Evolutionary conservation across 768 basidiomycete genomes (phyloP).

Genomic region (Boletus patriciae): DNA sequence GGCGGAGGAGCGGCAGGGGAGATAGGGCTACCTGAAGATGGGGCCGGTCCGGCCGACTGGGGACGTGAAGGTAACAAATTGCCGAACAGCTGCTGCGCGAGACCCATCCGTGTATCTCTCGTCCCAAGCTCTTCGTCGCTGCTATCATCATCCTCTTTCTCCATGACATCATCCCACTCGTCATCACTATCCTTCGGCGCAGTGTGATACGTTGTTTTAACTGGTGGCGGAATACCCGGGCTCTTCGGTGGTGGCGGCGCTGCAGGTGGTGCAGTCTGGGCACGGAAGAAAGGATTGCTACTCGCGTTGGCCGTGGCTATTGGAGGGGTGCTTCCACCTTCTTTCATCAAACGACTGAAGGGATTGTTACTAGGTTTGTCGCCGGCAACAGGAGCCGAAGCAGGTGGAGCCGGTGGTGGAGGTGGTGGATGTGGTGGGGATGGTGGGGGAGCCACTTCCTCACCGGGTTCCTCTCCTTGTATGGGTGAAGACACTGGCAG

Average conservation of each 20-base stretch:
- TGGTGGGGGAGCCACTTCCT: conserved; percentile 33
- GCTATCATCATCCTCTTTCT: conserved; percentile 67
- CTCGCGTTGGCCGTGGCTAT: conserved; percentile 41
- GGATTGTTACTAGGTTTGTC: conserved; percentile 74
- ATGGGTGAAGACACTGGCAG: conserved; percentile 25
- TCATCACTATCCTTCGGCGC: conserved; percentile 62
- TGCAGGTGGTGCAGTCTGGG: conserved; percentile 42
- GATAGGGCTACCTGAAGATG: conserved; percentile 21
- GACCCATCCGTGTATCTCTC: conserved; percentile 60
- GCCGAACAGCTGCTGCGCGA: conserved; percentile 82
- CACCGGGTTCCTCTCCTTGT: conserved; percentile 12
- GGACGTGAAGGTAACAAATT: conserved; percentile 61
- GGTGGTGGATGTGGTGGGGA: conserved; percentile 34
- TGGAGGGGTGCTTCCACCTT: conserved; percentile 34
- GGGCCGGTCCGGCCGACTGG: conserved; percentile 48
- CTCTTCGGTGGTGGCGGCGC: conserved; percentile 39
- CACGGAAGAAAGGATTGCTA: conserved; percentile 76
- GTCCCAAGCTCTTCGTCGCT: conserved; percentile 79
- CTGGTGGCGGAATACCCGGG: conserved; percentile 42
- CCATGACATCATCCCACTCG: conserved; percentile 84
- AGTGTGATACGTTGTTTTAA: conserved; percentile 60
- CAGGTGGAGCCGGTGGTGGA: conserved; percentile 27
- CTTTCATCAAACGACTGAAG: conserved; percentile 67
- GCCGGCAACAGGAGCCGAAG: conserved; percentile 27
- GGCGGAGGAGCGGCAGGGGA: conserved; percentile 38